Conservation (phyloP, 1,139 yeast genomes). For the Candida tropicalis region DNA sequence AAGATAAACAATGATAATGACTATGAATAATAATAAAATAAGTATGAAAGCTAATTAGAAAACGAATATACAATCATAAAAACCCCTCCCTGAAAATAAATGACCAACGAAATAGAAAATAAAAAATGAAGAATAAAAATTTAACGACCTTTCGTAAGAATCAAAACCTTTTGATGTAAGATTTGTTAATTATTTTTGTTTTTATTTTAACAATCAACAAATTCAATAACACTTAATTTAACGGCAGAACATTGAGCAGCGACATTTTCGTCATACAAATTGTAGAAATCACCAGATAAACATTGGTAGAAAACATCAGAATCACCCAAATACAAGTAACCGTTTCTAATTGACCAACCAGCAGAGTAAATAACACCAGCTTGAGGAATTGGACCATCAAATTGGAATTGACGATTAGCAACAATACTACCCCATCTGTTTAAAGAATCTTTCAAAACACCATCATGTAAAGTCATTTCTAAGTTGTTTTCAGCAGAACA, state of each 20-base stretch:
- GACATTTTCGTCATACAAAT: slow-evolving; percentile 70
- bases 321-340: slow-evolving; percentile 72
- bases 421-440: slow-evolving; percentile 84
- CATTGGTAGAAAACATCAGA: slow-evolving; percentile 73
- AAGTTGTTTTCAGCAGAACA: slow-evolving; percentile 14
- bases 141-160: no score
- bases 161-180: no score
- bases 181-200: neutral
- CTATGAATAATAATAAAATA: neutral
- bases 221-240: slow-evolving; percentile 63
- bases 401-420: slow-evolving; percentile 86
- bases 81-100: no score
- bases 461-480: slow-evolving; percentile 53
- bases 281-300: slow-evolving; percentile 78
- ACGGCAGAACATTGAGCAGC: slow-evolving; percentile 71
- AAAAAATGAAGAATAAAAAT: no score
- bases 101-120: slow-evolving; percentile 1
- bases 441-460: slow-evolving; percentile 58
- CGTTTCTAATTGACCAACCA: slow-evolving; percentile 70
- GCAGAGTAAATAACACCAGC: slow-evolving; percentile 87
- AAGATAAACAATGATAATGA: neutral
- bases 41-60: no score
- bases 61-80: no score
- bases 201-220: slow-evolving; percentile 54
- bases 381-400: slow-evolving; percentile 91